Percentiles rank a stretch among this genome's conserved stretches.
Evolutionary conservation across 306 rosid genomes (phyloP).

Genomic region (Clitoria ternatea): DNA sequence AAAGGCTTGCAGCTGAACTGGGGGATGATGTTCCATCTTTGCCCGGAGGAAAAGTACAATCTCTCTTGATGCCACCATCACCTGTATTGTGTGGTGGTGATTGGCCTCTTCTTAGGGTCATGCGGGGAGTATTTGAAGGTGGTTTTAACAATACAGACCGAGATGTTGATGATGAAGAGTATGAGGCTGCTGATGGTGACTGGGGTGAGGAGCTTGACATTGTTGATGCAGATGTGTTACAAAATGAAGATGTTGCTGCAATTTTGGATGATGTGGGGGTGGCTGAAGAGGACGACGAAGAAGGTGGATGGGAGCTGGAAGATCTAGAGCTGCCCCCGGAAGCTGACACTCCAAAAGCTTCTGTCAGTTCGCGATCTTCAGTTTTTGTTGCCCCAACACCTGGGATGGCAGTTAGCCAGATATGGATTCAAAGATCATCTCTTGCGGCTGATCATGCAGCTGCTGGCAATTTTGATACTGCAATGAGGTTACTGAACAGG

Average conservation of each 20-base stretch:
- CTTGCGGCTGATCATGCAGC: constrained; percentile 98
- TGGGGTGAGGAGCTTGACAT: constrained; percentile 82
- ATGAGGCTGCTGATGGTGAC: constrained; percentile 63
- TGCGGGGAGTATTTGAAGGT: constrained; percentile 81
- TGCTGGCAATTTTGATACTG: constrained; percentile 90
- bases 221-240: constrained; percentile 63
- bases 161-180: constrained; percentile 59
- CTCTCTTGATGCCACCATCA: constrained; percentile 71
- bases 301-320: constrained; percentile 91
- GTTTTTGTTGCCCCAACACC: constrained; percentile 80
- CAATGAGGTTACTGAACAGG: constrained; percentile 80
- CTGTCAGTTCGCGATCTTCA: constrained; percentile 47
- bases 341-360: constrained; percentile 72
- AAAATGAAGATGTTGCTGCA: constrained; percentile 60
- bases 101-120: constrained; percentile 94
- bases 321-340: constrained; percentile 87
- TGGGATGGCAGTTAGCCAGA: constrained; percentile 90
- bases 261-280: constrained; percentile 59
- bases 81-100: constrained; percentile 77
- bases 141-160: constrained; percentile 53
- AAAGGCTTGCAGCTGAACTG: constrained; percentile 72
- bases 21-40: constrained; percentile 77
- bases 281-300: constrained; percentile 71
- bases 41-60: constrained; percentile 64
- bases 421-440: constrained; percentile 86